Evolutionary conservation across 805 yeast genomes (phyloP).

Genomic region (Pichia californica): DNA sequence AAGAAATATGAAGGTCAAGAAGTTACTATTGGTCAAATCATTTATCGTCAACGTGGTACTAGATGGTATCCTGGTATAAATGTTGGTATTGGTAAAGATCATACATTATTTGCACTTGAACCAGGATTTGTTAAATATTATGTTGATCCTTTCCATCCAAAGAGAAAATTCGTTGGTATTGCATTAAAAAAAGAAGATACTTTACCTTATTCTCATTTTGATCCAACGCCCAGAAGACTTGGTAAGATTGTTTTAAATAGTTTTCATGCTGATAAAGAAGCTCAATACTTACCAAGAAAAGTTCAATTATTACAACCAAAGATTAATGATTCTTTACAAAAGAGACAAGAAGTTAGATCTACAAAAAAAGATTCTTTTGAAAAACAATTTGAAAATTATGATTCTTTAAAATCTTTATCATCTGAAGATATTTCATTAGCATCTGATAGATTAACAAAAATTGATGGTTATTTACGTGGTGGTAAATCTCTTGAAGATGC

Average conservation of each 20-base stretch:
- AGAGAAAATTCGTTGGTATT: slow-evolving; percentile 83
- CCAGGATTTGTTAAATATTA: slow-evolving; percentile 92
- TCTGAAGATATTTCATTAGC: slow-evolving; percentile 33
- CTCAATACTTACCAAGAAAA: slow-evolving; percentile 57
- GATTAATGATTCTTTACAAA: slow-evolving; percentile 35
- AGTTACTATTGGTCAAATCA: slow-evolving; percentile 78
- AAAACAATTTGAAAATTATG: slow-evolving; percentile 25
- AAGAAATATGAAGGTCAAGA: slow-evolving; percentile 74
- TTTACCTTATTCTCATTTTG: slow-evolving; percentile 86
- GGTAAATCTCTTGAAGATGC: slow-evolving; percentile 58
- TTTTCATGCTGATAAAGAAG: slow-evolving; percentile 51
- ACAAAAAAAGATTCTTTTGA: slow-evolving; percentile 26
- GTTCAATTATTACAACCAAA: slow-evolving; percentile 52
- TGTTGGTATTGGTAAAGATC: slow-evolving; percentile 85
- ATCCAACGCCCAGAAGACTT: slow-evolving; percentile 80
- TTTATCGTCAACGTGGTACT: slow-evolving; percentile 93
- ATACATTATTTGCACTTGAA: slow-evolving; percentile 83
- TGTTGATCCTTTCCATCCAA: slow-evolving; percentile 93
- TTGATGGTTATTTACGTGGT: slow-evolving; percentile 49
- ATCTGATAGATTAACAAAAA: slow-evolving; percentile 45
- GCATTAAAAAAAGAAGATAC: slow-evolving; percentile 57
- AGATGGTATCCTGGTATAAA: slow-evolving; percentile 93
- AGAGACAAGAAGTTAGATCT: slow-evolving; percentile 37
- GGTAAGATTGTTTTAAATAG: slow-evolving; percentile 57
- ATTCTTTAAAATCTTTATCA: slow-evolving; percentile 15